Evolutionary conservation across 352 stramenopile species (phyloP), one percentile per base, ranked within the genome.

Genomic region (Phytophthora ramorum): DNA sequence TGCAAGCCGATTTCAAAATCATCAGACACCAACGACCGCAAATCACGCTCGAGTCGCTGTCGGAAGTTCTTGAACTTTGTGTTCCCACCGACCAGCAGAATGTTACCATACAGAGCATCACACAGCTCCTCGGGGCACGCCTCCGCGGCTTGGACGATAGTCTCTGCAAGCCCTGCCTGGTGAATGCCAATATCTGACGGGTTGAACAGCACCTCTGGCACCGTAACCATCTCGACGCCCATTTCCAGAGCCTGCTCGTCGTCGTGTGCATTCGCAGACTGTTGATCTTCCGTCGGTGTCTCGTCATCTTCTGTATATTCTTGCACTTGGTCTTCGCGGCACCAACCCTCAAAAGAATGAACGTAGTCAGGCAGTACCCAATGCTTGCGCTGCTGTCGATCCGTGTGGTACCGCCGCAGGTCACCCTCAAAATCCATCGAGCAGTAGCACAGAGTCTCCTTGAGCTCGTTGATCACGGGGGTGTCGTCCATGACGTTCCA

Each of bases 401-500:
- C 53, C 0, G 54, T 46, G 43, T 92, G 84, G 43, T 75, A 81
- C 2, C 62, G 67, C 4, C 68, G 34, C 61, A 96, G 75, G 24
- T 99, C 95, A 8, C 55, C 28, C 12, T 93, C 47, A 56, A 98
- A 97, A 24, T 97, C 75, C 52, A 93, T 61, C 1, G 90, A 96
- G 52, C 97, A 89, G 69, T 93, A 98, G 55, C 89, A 97, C 4
- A 98, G 62, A 24, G 90, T 56, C 63, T 98, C 84, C 61, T 98
- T 98, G 4, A 97, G 78, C 46, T 93, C 74, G 49, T 93, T 89
- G 32, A 93, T 85, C 17, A 93, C 65, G 8, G 57, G 58, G 22
- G 79, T 81, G 32, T 92, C 79, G 63, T 99, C 95, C 92, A 98
- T 98, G 57, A 99, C 90, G 67, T 99, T 99, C 77, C 88, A 98